phyloP scores from a whole-genome alignment of 805 yeast genomes.

The Candida nemodendra region DNA sequence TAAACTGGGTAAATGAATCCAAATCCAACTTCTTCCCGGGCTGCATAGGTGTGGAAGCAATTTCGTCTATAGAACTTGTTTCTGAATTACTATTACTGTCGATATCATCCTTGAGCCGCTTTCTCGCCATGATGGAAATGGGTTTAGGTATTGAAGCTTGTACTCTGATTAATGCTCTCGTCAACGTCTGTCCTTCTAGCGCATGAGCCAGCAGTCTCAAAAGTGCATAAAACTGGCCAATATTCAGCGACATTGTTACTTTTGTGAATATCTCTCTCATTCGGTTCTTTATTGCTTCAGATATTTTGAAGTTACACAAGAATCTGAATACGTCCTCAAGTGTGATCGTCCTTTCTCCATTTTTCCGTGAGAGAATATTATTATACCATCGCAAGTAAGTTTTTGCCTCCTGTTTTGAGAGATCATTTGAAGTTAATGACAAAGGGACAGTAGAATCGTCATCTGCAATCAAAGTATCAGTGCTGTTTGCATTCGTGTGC shows the following conservation, averaged over 20 bases:
- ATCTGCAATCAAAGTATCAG: conserved; percentile 25
- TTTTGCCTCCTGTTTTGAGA: conserved; percentile 73
- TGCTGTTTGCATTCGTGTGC: conserved; percentile 24
- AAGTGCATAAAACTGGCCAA: conserved; percentile 89
- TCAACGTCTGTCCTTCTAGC: conserved; percentile 47
- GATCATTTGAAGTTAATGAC: conserved; percentile 62
- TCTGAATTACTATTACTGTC: conserved; percentile 29
- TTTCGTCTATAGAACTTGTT: conserved; percentile 14
- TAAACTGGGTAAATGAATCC: conserved; percentile 81
- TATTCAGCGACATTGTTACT: conserved; percentile 62
- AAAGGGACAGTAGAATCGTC: conserved; percentile 53
- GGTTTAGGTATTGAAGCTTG: conserved; percentile 78
- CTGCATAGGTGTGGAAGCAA: conserved; percentile 5
- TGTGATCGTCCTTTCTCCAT: conserved; percentile 58
- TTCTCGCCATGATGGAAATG: conserved; percentile 66
- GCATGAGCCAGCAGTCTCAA: conserved; percentile 77
- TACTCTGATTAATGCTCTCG: conserved; percentile 48
- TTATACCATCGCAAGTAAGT: conserved; percentile 94
- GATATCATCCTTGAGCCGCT: conserved; percentile 46
- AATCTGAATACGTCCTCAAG: conserved; percentile 78
- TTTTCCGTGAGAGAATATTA: conserved; percentile 69
- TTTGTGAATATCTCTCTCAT: conserved; percentile 54
- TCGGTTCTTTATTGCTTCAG: conserved; percentile 45
- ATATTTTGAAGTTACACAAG: conserved; percentile 70
- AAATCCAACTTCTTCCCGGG: conserved; percentile 56